Conservation (phyloP, 805 yeast species). For the Lachancea fermentati region DNA sequence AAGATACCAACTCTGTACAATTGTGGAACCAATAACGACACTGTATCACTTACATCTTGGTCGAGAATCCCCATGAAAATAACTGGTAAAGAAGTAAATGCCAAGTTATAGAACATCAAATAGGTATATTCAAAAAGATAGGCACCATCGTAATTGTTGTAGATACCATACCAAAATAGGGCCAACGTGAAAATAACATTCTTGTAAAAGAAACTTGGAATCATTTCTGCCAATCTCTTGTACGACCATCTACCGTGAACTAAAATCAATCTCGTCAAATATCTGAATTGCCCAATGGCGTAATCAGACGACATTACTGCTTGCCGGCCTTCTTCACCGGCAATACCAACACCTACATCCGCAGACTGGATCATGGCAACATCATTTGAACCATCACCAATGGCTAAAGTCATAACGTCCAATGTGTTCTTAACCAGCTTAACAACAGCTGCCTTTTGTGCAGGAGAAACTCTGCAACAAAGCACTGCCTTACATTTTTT, state of each 20-base stretch:
- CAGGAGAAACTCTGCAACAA: conserved; percentile 85
- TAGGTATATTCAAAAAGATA: conserved; percentile 74
- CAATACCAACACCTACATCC: conserved; percentile 83
- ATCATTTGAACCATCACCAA: conserved; percentile 87
- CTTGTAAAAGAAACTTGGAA: conserved; percentile 75
- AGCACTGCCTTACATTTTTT: conserved; percentile 77
- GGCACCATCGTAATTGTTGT: conserved; percentile 70
- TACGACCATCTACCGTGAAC: conserved; percentile 89
- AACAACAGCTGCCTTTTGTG: conserved; percentile 83
- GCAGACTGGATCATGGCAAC: conserved; percentile 91
- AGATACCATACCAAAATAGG: conserved; percentile 75
- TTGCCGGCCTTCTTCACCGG: conserved; percentile 88
- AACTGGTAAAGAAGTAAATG: conserved; percentile 76
- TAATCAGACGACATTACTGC: conserved; percentile 87
- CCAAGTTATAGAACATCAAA: conserved; percentile 75
- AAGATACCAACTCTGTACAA: conserved; percentile 67
- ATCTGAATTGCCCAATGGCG: conserved; percentile 80
- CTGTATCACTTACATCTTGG: conserved; percentile 69
- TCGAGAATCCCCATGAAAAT: conserved; percentile 74
- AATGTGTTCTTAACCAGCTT: conserved; percentile 66
- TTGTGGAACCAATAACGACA: conserved; percentile 69
- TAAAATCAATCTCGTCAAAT: conserved; percentile 54
- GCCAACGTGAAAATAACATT: conserved; percentile 71
- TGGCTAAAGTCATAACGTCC: conserved; percentile 79
- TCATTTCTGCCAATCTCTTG: conserved; percentile 76